These are phyloP conservation scores for Naganishia vishniacii DNA, from an alignment of 768 basidiomycete species.

Conservation along the genomic window DNA sequence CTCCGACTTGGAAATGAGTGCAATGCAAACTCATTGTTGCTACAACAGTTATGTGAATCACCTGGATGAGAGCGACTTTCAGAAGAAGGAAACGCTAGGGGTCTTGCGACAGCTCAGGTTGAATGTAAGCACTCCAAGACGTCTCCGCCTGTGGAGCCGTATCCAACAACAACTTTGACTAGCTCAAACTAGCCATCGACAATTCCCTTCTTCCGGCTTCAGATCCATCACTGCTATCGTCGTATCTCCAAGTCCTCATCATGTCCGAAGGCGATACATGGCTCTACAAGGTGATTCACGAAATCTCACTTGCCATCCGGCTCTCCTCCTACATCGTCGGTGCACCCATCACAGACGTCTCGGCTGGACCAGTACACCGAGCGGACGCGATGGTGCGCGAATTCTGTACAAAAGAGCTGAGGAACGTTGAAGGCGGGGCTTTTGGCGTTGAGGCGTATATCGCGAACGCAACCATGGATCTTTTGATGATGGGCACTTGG, in stretches of 20 bases:
- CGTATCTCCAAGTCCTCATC: constrained; percentile 86
- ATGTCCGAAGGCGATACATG: constrained; percentile 95
- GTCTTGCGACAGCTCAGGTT: constrained; percentile 65
- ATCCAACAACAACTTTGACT: constrained; percentile 52
- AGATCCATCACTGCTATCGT: constrained; percentile 71
- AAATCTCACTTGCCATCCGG: constrained; percentile 54
- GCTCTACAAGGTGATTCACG: constrained; percentile 67
- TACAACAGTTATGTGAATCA: constrained; percentile 67
- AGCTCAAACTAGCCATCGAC: constrained; percentile 88
- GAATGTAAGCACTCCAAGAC: constrained; percentile 30
- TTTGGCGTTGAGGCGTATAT: constrained; percentile 57
- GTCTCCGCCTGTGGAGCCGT: background rate
- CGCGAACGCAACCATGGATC: constrained; percentile 81
- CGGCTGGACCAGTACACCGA: constrained; percentile 63
- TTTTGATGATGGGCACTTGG: constrained; percentile 79
- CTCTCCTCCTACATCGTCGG: constrained; percentile 53
- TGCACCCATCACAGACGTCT: background rate
- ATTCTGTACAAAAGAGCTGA: constrained; percentile 81
- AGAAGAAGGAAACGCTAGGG: constrained; percentile 60
- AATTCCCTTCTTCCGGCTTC: constrained; percentile 57
- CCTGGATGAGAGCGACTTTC: constrained; percentile 72
- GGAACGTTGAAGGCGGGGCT: constrained; percentile 60
- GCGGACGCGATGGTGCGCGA: constrained; percentile 72
- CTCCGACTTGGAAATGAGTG: no score
- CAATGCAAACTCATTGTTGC: no score